Evolutionary conservation across 495 filamentous ascomycete genomes (phyloP).

Genomic region (Pseudoneurospora amorphoporcata): DNA sequence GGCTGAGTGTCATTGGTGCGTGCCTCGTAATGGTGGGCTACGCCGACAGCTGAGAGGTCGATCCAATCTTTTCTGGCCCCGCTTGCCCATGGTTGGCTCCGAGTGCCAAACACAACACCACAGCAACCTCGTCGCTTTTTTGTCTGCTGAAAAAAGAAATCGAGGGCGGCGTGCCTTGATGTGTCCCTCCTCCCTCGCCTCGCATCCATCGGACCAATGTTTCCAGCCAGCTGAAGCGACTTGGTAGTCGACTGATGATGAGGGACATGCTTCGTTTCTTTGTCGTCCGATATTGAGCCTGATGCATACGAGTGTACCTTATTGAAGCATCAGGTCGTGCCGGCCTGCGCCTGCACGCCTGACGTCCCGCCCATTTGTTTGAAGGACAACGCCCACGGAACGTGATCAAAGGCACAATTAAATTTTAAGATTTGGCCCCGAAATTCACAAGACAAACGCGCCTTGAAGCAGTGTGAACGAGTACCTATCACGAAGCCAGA

Average conservation of each 20-base stretch:
- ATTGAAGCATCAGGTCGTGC: not conserved
- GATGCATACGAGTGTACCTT: not conserved
- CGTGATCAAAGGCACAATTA: not conserved
- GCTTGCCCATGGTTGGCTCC: not conserved
- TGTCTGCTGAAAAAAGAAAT: not conserved
- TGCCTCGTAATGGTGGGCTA: not conserved
- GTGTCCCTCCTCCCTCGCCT: not conserved
- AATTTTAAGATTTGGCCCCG: not conserved
- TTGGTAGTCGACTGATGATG: not conserved
- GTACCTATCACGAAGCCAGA: not conserved
- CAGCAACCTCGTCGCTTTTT: not conserved
- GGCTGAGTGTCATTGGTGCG: not conserved
- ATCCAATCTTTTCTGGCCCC: not conserved
- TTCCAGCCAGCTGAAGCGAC: not conserved
- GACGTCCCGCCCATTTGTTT: not conserved
- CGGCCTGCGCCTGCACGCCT: not conserved
- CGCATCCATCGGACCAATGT: not conserved
- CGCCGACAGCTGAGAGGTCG: not conserved
- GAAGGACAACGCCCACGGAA: not conserved
- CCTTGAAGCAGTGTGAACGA: not conserved
- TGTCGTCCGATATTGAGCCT: not conserved
- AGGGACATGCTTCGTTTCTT: not conserved
- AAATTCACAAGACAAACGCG: not conserved
- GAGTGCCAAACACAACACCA: not conserved
- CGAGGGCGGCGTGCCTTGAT: not conserved